Evolutionary conservation across 2,329 filamentous ascomycete genomes (phyloP).

Genomic region (Alternaria sp.): DNA sequence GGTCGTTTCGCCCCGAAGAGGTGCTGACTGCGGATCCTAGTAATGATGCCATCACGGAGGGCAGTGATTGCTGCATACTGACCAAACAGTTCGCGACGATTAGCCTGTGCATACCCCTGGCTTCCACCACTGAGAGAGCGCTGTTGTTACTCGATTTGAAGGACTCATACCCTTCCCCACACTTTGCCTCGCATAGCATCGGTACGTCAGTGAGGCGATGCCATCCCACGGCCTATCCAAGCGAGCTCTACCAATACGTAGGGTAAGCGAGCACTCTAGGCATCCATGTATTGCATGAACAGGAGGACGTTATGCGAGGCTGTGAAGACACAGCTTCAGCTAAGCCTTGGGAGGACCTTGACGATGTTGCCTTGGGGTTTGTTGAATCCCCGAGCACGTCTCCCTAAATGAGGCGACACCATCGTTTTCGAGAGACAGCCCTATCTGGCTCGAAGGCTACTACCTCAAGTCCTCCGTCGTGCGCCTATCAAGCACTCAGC

Average conservation of each 20-base stretch:
- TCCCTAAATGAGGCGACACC: not conserved
- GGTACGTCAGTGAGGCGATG: constrained; percentile 18
- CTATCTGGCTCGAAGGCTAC: not conserved
- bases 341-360: not conserved
- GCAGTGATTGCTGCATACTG: constrained; percentile 29
- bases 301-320: not conserved
- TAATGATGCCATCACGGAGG: constrained; percentile 24
- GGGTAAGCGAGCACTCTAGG: not conserved
- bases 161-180: constrained; percentile 21
- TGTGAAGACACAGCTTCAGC: not conserved
- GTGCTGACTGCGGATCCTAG: constrained; percentile 10
- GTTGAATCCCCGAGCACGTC: not conserved
- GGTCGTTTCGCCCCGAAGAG: constrained; percentile 9
- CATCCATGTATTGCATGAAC: not conserved
- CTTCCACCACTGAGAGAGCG: constrained; percentile 14
- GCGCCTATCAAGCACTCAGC: not conserved
- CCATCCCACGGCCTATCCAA: not conserved
- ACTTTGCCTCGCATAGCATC: constrained; percentile 4
- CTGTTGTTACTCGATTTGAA: constrained; percentile 30
- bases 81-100: constrained; percentile 33
- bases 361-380: not conserved
- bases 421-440: not conserved
- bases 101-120: constrained; percentile 21
- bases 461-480: not conserved
- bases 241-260: not conserved